Percentiles rank a stretch among this genome's conserved stretches.
These are phyloP conservation scores for Mortierella antarctica DNA, from an alignment of 192 early-diverging fungal genomes.

Conservation along the genomic window DNA sequence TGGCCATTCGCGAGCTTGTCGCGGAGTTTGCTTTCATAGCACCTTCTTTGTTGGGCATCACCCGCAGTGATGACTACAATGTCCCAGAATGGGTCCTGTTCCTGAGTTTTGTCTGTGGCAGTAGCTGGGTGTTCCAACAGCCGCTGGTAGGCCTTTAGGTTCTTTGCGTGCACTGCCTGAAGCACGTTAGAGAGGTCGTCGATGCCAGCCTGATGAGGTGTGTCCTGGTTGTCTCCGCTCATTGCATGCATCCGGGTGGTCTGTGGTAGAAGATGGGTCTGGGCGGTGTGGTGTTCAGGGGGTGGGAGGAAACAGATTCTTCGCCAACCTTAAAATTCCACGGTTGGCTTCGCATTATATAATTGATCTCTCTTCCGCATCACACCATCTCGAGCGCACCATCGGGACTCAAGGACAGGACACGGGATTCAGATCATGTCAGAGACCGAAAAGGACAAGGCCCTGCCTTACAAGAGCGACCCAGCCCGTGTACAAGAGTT, in stretches of 20 bases:
- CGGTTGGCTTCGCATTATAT: too few relatives aligned
- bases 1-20: conserved; percentile 1
- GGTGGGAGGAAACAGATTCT: too few relatives aligned
- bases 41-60: conserved; percentile 35
- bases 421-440: background rate
- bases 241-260: background rate
- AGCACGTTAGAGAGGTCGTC: conserved; percentile 36
- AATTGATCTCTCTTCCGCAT: too few relatives aligned
- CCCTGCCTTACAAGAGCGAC: conserved; percentile 28
- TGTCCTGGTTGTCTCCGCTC: background rate
- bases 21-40: conserved; percentile 26
- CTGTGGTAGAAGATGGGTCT: too few relatives aligned
- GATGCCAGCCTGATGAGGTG: background rate
- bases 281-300: too few relatives aligned
- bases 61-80: conserved; percentile 54
- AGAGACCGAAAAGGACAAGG: background rate
- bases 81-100: conserved; percentile 49
- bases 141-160: conserved; percentile 20
- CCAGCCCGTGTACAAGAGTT: conserved; percentile 30
- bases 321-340: too few relatives aligned
- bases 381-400: background rate
- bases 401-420: background rate
- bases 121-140: background rate
- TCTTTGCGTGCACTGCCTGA: conserved; percentile 14
- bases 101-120: background rate